Base-by-base conservation (phyloP, 2,329 filamentous ascomycete species). In the Ascochyta rabiei region DNA sequence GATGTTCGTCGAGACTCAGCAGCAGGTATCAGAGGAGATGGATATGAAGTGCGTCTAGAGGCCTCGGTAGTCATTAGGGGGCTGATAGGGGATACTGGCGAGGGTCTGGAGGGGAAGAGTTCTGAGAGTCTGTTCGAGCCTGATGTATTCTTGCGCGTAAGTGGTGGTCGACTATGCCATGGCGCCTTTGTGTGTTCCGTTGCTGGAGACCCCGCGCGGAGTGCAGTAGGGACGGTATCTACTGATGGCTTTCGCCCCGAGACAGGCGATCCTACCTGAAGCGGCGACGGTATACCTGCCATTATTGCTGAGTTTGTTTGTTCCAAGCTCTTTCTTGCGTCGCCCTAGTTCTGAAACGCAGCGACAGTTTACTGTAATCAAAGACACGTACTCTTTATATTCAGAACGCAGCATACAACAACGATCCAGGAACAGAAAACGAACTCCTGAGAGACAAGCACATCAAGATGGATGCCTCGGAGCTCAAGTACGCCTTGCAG, bases 81-180 rank as follows among this genome's bases (percentile, higher is more conserved):
- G 28, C 56, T 66, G 18, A 61, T 54, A 3, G 72, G 69, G 0
- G 64, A 64, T 19, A 64, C 47, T 18, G 71, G 72, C 1, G 63
- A 56, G 4, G 69, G 68, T 12, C 68, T 66, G 13, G 72, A 73
- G 13, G 70, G 73, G 40, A 74, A 76, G n/a, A 75, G 62, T 48
- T 72, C 70, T n/a, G 72, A 72, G 6, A 75, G 64, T 41, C 69
- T 64, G 40, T 70, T 65, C 18, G 72, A 74, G 3, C 65, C 67
- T 6, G 71, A 72, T 0, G 68, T 73, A 24, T 63, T 67, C 50
- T 68, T 64, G 31, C 65, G 69, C 33, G 33, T 52, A 30, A 68
- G 63, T 7, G 63, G 56, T 44, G 72, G 70, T 39, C 68, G 65
- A 43, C 52, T 41, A 18, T 63, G 51, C 31, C 51, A 53, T 23